Base-by-base conservation (phyloP, 148 eudicot genomes). In the Cornus controversa region DNA sequence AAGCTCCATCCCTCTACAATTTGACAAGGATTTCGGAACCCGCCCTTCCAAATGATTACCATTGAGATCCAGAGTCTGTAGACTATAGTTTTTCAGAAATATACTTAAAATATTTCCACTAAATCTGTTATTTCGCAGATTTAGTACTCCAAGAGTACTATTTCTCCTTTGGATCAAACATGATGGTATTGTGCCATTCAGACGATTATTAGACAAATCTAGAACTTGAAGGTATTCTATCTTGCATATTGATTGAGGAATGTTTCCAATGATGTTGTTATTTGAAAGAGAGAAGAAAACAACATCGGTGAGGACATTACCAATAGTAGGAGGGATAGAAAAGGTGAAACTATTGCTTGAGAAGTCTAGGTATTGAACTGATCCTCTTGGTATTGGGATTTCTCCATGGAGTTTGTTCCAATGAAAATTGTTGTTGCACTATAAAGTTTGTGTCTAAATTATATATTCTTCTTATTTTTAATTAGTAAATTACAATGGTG, bases 351-450 rank as follows among this genome's bases (percentile, higher is more conserved):
- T 60, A 31, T 74, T 74, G 28, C 40, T n/a, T 4, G 75, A 72
- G 8, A 23, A 53, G 45, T 72, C 75, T 40, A 72, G 4, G 25
- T 9, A 24, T 23, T 13, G 7, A 14, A 1, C 20, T 15, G 24
- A 26, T 10, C 25, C 8, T 24, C 68, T 1, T 18, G 71, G 31
- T 18, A 14, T n/a, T 62, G 85, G 85, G 54, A 75, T 25, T 58
- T 70, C 57, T 4, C 85, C 85, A 47, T 70, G 82, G 23, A 82
- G 66, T 8, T 36, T 26, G 78, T 83, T n/a, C n/a, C n/a, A n/a
- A n/a, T n/a, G n/a, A n/a, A n/a, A n/a, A n/a, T n/a, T n/a, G n/a
- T n/a, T n/a, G n/a, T n/a, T n/a, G n/a, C n/a, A n/a, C n/a, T n/a
- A n/a, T n/a, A n/a, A n/a, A n/a, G n/a, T n/a, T n/a, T n/a, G n/a